Base-by-base conservation (phyloP, 371 early-diverging fungal species). In the Homolaphlyctis polyrhiza region DNA sequence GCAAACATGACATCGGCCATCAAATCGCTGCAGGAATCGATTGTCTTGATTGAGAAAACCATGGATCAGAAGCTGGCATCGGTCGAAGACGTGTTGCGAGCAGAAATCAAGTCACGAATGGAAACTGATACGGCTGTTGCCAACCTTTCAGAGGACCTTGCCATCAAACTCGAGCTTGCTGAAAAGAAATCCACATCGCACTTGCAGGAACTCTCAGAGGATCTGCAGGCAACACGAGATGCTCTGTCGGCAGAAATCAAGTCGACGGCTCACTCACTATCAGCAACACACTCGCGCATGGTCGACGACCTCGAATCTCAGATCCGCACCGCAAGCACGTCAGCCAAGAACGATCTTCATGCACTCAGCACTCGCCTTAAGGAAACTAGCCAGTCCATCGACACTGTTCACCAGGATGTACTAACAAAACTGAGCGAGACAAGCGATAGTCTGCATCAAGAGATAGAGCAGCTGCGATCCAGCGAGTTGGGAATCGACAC, bases 21-120 rank as follows among this genome's bases (percentile, higher is more conserved):
- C 6, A 69, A 74, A 57, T 57, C 71, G 18, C 35, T 77, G 27
- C 70, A 75, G 47, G 73, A 74, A 39, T 72, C 76, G 14, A 47
- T 74, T 29, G 3, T 60, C 0, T 62, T 74, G 0, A 66, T 68
- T 3, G 77, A 76, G 60, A 66, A 68, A 45, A 66, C 70, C 1
- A 36, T 34, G 8, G 67, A 72, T 23, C 62, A 61, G 54, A 71
- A 69, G 58, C 21, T 68, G 0, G 52, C 57, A 5, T 30, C 75
- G 14, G 34, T 75, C 2, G 79, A 79, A 49, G 70, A 76, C 25
- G 76, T 79, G 1, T 50, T 79, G 32, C 57, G 73, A 8, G 75
- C 73, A 0, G 79, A 79, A 58, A 71, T 79, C 45, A 73, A 71
- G 25, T 61, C 74, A 1, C 27, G 79, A 39, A 66, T 70, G 62